Evolutionary conservation across 73 alveolate genomes (phyloP).

Genomic region (Uronychia binucleata): DNA sequence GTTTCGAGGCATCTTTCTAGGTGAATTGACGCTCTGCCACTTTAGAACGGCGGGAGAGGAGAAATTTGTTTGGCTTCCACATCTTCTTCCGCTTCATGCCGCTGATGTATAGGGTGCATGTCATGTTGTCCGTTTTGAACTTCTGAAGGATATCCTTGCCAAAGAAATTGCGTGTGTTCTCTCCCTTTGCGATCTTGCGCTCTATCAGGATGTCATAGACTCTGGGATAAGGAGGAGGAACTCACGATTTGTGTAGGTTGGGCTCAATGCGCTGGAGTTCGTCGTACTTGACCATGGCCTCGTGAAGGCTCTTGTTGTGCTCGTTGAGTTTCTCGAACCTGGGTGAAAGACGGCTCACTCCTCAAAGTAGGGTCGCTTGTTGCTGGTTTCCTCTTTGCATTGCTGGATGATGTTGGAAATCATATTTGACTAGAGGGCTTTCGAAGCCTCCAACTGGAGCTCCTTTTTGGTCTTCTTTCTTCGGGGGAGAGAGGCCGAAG

Average conservation of each 20-base stretch:
- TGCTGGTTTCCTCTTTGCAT: neutral
- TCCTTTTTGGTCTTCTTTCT: too few relatives aligned
- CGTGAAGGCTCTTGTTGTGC: neutral
- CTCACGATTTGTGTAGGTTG: neutral
- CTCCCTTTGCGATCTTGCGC: neutral
- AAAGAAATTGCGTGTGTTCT: neutral
- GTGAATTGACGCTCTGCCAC: too few relatives aligned
- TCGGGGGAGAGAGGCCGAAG: too few relatives aligned
- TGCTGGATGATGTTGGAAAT: neutral
- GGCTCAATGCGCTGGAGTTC: neutral
- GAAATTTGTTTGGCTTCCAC: neutral
- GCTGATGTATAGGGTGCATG: neutral
- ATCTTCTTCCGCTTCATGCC: neutral
- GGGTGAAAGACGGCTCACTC: neutral
- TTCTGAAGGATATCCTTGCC: neutral
- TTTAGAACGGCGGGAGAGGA: neutral
- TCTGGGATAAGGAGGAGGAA: neutral
- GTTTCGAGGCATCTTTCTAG: neutral
- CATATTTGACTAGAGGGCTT: neutral
- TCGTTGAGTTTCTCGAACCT: neutral
- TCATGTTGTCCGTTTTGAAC: neutral
- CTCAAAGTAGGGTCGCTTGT: neutral
- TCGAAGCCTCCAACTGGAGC: too few relatives aligned
- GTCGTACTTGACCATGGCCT: neutral
- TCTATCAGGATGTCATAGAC: neutral